phyloP scores from a whole-genome alignment of 2,329 filamentous ascomycete species.

The Dactylonectria macrodidyma region DNA sequence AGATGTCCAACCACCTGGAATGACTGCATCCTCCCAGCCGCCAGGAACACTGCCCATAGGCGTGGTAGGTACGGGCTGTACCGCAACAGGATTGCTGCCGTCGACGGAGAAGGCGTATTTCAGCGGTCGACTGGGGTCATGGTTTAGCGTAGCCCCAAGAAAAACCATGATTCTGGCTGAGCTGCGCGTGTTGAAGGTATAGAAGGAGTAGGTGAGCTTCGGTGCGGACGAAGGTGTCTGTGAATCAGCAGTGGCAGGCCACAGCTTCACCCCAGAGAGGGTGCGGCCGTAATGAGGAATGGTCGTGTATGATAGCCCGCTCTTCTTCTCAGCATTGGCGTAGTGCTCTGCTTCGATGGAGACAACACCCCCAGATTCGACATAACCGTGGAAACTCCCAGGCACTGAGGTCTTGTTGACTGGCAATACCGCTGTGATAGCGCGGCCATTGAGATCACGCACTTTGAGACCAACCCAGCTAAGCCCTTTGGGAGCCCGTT shows the following conservation, averaged over 20 bases:
- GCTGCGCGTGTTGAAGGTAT: not conserved
- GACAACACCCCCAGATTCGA: slow-evolving; percentile 73
- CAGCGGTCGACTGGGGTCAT: not conserved
- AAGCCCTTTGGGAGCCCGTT: slow-evolving; percentile 50
- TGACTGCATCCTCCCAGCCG: not conserved
- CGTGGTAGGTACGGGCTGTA: not conserved
- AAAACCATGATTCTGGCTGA: not conserved
- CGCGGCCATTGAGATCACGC: slow-evolving; percentile 38
- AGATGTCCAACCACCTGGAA: not conserved
- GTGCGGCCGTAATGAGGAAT: slow-evolving; percentile 72
- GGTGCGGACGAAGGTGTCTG: not conserved
- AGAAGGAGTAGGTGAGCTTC: slow-evolving; percentile 54
- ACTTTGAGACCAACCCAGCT: not conserved
- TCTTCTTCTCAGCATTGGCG: slow-evolving; percentile 56
- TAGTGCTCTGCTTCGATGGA: slow-evolving; percentile 70
- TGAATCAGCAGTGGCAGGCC: slow-evolving; percentile 63
- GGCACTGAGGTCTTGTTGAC: slow-evolving; percentile 58
- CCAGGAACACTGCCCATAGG: not conserved
- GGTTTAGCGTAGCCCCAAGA: not conserved
- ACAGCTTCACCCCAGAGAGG: slow-evolving; percentile 69
- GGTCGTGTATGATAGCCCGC: slow-evolving; percentile 60
- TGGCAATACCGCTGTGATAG: slow-evolving; percentile 67
- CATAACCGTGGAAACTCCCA: slow-evolving; percentile 70
- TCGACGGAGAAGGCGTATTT: not conserved
- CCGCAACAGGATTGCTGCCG: not conserved